These are phyloP conservation scores for Trematosphaeria pertusa DNA, from an alignment of 2,329 filamentous ascomycete species.

Conservation along the genomic window DNA sequence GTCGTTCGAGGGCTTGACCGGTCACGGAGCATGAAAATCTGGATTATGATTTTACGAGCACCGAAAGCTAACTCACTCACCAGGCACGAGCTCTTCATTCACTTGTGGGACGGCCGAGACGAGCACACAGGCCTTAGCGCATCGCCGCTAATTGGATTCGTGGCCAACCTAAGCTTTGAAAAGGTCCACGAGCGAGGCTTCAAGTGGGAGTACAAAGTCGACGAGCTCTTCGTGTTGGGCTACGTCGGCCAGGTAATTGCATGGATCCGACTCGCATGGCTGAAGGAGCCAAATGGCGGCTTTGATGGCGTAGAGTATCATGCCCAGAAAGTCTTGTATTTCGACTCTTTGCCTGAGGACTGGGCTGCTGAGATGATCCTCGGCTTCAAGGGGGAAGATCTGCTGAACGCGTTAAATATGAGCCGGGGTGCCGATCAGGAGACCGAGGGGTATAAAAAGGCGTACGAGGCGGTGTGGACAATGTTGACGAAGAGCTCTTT, in stretches of 20 bases:
- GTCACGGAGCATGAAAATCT: too few species aligned
- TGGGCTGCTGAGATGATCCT: slow-evolving; percentile 32
- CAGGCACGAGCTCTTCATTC: slow-evolving; percentile 34
- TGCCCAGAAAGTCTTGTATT: slow-evolving; percentile 34
- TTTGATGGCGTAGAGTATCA: slow-evolving; percentile 43
- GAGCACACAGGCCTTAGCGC: slow-evolving; percentile 26
- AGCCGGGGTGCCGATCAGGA: slow-evolving; percentile 29
- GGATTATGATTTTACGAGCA: too few species aligned
- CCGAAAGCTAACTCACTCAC: too few species aligned
- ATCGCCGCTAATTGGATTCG: slow-evolving; percentile 32
- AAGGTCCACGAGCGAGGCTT: slow-evolving; percentile 29
- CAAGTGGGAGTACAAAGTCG: slow-evolving; percentile 44
- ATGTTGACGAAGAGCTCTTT: slow-evolving; percentile 40
- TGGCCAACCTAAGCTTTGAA: slow-evolving; percentile 30
- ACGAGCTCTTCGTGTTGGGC: slow-evolving; percentile 40
- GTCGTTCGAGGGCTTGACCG: too few species aligned
- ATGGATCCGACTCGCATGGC: slow-evolving; percentile 44
- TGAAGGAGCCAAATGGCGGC: slow-evolving; percentile 39
- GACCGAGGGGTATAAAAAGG: slow-evolving; percentile 35
- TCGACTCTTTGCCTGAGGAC: slow-evolving; percentile 30
- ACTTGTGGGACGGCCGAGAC: slow-evolving; percentile 30
- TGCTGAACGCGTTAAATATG: slow-evolving; percentile 35
- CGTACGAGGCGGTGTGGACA: slow-evolving; percentile 35
- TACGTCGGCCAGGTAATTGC: slow-evolving; percentile 51
- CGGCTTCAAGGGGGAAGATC: slow-evolving; percentile 32